phyloP scores from a whole-genome alignment of 768 basidiomycete species.

The Boletus eberwhitei region DNA sequence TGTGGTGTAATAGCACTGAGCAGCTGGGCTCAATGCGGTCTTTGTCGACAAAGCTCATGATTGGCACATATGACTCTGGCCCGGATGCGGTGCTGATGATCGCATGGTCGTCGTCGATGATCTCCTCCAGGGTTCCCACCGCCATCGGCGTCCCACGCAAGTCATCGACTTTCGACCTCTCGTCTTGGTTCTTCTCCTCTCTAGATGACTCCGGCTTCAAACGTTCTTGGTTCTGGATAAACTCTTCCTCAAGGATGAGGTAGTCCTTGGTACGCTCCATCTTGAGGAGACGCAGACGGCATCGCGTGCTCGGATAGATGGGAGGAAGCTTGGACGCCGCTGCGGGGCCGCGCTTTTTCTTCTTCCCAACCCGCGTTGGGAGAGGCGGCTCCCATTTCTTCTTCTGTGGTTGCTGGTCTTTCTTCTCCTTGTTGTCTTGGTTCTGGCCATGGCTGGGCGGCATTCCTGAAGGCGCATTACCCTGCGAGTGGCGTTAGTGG shows the following conservation, averaged over 20 bases:
- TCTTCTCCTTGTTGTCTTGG: slow-evolving; percentile 48
- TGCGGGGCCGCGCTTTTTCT: slow-evolving; percentile 90
- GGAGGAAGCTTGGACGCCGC: slow-evolving; percentile 88
- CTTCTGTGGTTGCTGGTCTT: slow-evolving; percentile 48
- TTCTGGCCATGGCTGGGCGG: slow-evolving; percentile 37
- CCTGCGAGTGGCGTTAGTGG: slow-evolving; percentile 41
- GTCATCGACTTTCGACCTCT: slow-evolving; percentile 90
- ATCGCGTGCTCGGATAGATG: slow-evolving; percentile 92
- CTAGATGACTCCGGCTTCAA: slow-evolving; percentile 82
- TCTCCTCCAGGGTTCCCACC: slow-evolving; percentile 97
- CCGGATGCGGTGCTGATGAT: slow-evolving; percentile 94
- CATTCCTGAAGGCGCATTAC: slow-evolving; percentile 70
- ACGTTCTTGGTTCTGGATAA: slow-evolving; percentile 88
- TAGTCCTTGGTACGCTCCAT: slow-evolving; percentile 99
- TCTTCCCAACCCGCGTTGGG: slow-evolving; percentile 95
- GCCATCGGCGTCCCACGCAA: slow-evolving; percentile 94
- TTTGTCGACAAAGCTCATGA: slow-evolving; percentile 98
- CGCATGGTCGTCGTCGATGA: slow-evolving; percentile 98
- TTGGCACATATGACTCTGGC: slow-evolving; percentile 95
- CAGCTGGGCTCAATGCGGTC: slow-evolving; percentile 96
- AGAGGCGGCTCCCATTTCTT: slow-evolving; percentile 99
- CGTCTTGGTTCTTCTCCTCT: slow-evolving; percentile 96
- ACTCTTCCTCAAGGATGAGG: slow-evolving; percentile 91
- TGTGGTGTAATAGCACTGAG: slow-evolving; percentile 92
- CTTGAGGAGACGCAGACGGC: slow-evolving; percentile 92